A percentile compares a stretch with the other conserved stretches of the same genome.
Evolutionary conservation across 2,329 filamentous ascomycete species (phyloP).

Genomic region (Paecilomyces sp.): DNA sequence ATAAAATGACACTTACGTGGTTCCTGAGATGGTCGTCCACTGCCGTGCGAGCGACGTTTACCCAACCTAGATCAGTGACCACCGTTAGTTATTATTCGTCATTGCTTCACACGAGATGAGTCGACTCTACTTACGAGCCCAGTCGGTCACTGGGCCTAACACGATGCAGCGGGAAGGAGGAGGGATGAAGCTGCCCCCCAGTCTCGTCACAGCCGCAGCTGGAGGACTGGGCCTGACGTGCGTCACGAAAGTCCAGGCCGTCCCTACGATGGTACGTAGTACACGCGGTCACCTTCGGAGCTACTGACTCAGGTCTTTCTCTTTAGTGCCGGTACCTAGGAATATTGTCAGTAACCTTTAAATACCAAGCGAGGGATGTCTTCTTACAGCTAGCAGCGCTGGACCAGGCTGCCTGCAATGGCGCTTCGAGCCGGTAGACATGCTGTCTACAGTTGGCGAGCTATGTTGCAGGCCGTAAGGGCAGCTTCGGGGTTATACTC

Average conservation of each 20-base stretch:
- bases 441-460: neutral
- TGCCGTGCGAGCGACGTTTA: neutral
- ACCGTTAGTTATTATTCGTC: neutral
- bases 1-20: neutral
- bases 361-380: neutral
- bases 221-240: neutral
- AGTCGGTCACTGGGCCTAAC: neutral
- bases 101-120: neutral
- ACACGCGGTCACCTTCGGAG: neutral
- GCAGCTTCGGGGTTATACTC: neutral
- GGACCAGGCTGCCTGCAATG: neutral
- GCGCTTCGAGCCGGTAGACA: neutral
- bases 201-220: neutral
- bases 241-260: neutral
- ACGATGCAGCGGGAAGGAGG: neutral
- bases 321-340: neutral
- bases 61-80: neutral
- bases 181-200: neutral
- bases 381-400: neutral
- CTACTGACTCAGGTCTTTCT: neutral
- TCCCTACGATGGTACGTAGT: neutral
- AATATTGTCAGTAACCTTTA: neutral
- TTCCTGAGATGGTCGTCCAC: neutral
- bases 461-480: neutral
- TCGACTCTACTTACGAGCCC: neutral